A percentile compares a stretch with the other conserved stretches of the same genome.
phyloP scores from a whole-genome alignment of 2,329 filamentous ascomycete genomes.

The Alternaria angustiovoidea region DNA sequence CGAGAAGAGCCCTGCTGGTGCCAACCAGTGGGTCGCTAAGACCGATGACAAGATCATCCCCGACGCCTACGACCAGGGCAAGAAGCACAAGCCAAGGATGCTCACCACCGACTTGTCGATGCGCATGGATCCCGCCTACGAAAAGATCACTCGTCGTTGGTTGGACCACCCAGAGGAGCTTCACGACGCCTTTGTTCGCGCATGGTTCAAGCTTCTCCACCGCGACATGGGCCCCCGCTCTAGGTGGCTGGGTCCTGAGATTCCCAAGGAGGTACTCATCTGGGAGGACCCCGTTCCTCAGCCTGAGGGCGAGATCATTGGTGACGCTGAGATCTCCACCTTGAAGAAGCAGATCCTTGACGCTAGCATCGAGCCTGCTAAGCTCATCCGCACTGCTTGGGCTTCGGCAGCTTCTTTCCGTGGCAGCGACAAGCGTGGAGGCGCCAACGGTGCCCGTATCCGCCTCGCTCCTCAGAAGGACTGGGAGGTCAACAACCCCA shows the following conservation, averaged over 20 bases:
- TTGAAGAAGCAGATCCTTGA: slow-evolving; percentile 75
- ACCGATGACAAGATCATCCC: slow-evolving; percentile 72
- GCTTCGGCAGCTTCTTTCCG: slow-evolving; percentile 49
- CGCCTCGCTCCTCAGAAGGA: slow-evolving; percentile 74
- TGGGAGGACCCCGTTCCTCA: slow-evolving; percentile 79
- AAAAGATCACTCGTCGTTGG: slow-evolving; percentile 78
- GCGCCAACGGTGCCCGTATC: slow-evolving; percentile 81
- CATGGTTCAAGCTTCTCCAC: slow-evolving; percentile 86
- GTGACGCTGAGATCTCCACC: slow-evolving; percentile 67
- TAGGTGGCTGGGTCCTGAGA: slow-evolving; percentile 78
- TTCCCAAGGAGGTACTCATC: slow-evolving; percentile 71
- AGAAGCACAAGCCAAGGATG: slow-evolving; percentile 80
- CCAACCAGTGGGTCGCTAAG: slow-evolving; percentile 80
- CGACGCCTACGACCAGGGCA: slow-evolving; percentile 72
- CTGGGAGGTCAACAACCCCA: slow-evolving; percentile 79
- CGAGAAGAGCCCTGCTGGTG: slow-evolving; percentile 77
- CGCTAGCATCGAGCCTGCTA: slow-evolving; percentile 66
- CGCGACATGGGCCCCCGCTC: slow-evolving; percentile 77
- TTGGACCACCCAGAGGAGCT: slow-evolving; percentile 73
- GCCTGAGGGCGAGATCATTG: slow-evolving; percentile 65
- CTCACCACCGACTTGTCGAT: slow-evolving; percentile 78
- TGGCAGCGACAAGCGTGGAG: slow-evolving; percentile 80
- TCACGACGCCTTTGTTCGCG: slow-evolving; percentile 72
- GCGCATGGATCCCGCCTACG: slow-evolving; percentile 74
- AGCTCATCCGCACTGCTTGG: slow-evolving; percentile 64